Evolutionary conservation across 331 rosid genomes (phyloP), one percentile per base, ranked within the genome.

Genomic region (Acacia pycnantha): DNA sequence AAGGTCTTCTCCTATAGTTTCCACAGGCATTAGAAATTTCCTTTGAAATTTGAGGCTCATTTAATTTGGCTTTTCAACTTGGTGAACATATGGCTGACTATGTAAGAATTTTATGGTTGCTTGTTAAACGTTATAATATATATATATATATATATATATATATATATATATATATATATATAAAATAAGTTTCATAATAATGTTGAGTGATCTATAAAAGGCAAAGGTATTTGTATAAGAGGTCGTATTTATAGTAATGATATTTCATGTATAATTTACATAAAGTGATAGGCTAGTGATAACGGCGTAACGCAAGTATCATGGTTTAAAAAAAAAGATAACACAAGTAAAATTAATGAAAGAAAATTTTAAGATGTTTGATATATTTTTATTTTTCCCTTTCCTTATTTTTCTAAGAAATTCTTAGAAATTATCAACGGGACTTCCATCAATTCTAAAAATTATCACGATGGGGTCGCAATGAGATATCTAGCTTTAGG

Each of bases 31-130:
- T 53, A 44, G 27, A 76, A 78, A 51, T 67, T 70, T 84, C 50
- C 77, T 50, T 78, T 82, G 88, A 85, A 82, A 82, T 82, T 74
- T 78, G 40, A 68, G 70, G 74, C 44, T 33, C 51, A 10, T 79
- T 70, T 12, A 24, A 62, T 62, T 11, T 31, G 12, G n/a, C 37
- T 48, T 46, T 72, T 21, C 66, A 48, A 81, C 51, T 85, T 81
- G 77, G 82, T 24, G 37, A 58, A 70, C 71, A 71, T 50, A 31
- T 62, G 26, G 44, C 16, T 37, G 75, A 24, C 77, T 31, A 72
- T 31, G 54, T 5, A 50, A 44, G 26, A 9, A 69, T 61, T 33
- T 9, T 40, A 58, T 41, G 48, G 70, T 33, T 65, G 24, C 35
- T 37, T 43, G 12, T 41, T 41, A 41, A 41, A 41, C 46, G 46